Conservation (phyloP, 352 stramenopile species). For the Globisporangium alternatum region DNA sequence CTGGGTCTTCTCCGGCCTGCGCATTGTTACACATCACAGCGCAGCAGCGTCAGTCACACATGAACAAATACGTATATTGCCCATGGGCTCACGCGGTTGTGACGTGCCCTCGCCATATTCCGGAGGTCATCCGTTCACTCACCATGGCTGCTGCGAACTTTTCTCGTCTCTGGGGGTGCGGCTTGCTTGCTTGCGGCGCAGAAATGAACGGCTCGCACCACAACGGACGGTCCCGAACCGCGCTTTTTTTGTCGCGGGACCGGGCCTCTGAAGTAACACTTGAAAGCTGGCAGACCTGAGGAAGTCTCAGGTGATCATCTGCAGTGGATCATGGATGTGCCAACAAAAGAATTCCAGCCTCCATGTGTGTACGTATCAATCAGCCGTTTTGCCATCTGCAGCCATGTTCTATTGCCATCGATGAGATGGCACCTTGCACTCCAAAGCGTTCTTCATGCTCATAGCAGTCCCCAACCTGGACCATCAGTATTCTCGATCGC, state of each 20-base stretch:
- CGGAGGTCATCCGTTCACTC: conserved; percentile 13
- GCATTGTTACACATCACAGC: not conserved
- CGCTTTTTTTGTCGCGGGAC: conserved; percentile 12
- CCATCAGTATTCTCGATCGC: conserved; percentile 18
- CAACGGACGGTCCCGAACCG: conserved; percentile 20
- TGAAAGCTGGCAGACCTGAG: not conserved
- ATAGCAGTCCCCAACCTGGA: not conserved
- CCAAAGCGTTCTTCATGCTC: not conserved
- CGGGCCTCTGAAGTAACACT: conserved; percentile 18
- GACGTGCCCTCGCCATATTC: conserved; percentile 1
- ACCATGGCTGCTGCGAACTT: conserved; percentile 21
- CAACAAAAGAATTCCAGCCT: not conserved
- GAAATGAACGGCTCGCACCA: conserved; percentile 47
- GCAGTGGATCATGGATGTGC: too few relatives aligned
- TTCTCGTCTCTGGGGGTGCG: conserved; percentile 16
- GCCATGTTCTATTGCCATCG: too few relatives aligned
- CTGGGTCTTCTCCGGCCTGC: conserved; percentile 77
- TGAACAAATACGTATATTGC: not conserved
- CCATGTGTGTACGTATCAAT: too few relatives aligned
- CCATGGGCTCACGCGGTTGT: not conserved
- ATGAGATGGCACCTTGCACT: not conserved
- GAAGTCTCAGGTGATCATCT: not conserved
- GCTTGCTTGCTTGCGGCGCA: not conserved
- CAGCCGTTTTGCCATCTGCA: too few relatives aligned
- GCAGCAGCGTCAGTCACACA: conserved; percentile 2